Conservation (phyloP, 2,329 filamentous ascomycete species). For the Neonectria magnoliae region DNA sequence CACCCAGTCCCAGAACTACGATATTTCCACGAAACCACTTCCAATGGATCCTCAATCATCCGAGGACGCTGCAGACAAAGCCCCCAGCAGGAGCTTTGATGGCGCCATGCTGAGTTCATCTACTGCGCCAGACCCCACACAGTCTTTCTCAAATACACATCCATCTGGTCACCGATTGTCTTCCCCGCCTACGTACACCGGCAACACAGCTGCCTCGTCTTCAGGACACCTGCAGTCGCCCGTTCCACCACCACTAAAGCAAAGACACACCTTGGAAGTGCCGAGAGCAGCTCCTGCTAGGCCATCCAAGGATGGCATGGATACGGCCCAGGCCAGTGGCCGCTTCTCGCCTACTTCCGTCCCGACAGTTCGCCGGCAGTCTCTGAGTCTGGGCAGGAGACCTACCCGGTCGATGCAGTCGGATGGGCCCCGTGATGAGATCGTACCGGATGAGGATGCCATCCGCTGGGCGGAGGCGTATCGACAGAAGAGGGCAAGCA, state of each 20-base stretch:
- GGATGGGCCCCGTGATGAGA: conserved; percentile 84
- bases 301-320: conserved; percentile 77
- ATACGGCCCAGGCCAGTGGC: conserved; percentile 75
- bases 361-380: conserved; percentile 75
- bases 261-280: conserved; percentile 89
- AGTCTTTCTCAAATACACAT: conserved; percentile 34
- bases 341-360: conserved; percentile 77
- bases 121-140: conserved; percentile 42
- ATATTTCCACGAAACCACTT: conserved; percentile 36
- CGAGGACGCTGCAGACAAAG: conserved; percentile 28
- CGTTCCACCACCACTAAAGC: conserved; percentile 66
- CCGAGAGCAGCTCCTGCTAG: conserved; percentile 74
- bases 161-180: conserved; percentile 68
- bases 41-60: conserved; percentile 32
- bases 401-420: conserved; percentile 88
- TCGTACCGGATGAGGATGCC: conserved; percentile 88
- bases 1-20: conserved; percentile 26
- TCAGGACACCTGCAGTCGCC: conserved; percentile 63
- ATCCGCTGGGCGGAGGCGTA: conserved; percentile 93
- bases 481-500: conserved; percentile 89
- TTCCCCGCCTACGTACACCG: conserved; percentile 68
- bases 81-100: conserved; percentile 30
- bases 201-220: conserved; percentile 54
- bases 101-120: conserved; percentile 24
- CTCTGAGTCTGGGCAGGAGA: conserved; percentile 82